Evolutionary conservation across 2,329 filamentous ascomycete species (phyloP).

Genomic region (Xylaria sp.): DNA sequence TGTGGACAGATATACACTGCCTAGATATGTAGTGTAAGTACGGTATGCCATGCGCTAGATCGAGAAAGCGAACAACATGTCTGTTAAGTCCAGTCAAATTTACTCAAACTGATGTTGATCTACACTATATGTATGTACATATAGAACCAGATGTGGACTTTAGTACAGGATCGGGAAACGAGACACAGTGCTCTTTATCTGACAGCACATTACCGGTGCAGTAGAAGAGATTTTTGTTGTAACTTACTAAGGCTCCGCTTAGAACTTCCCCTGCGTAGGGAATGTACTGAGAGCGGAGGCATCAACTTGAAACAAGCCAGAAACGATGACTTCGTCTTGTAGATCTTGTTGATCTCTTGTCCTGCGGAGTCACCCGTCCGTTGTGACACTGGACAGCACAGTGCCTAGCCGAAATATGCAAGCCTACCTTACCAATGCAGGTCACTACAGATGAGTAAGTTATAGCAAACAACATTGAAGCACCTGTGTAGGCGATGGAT

Average conservation of each 20-base stretch:
- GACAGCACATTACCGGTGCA: no score
- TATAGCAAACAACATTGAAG: no score
- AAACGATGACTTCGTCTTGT: conserved; percentile 26
- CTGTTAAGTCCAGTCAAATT: background rate
- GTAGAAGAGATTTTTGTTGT: background rate
- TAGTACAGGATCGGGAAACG: no score
- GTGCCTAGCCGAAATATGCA: background rate
- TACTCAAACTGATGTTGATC: conserved; percentile 11
- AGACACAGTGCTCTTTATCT: conserved; percentile 9
- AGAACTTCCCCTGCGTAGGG: no score
- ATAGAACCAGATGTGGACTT: background rate
- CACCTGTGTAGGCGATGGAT: no score
- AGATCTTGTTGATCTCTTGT: conserved; percentile 35
- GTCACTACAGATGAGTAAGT: no score
- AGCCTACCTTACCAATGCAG: background rate
- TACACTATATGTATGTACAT: background rate
- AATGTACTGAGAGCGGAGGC: conserved; percentile 14
- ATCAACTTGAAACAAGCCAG: conserved; percentile 32
- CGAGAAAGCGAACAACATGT: background rate
- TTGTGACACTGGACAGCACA: conserved; percentile 7
- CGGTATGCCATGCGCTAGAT: background rate
- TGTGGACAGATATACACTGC: background rate
- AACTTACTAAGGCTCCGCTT: conserved; percentile 12
- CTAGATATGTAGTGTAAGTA: background rate
- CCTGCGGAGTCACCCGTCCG: conserved; percentile 22